Evolutionary conservation across 176 grass and related monocot genomes (phyloP), one percentile per base, ranked within the genome.

Genomic region (Paspalum notatum): DNA sequence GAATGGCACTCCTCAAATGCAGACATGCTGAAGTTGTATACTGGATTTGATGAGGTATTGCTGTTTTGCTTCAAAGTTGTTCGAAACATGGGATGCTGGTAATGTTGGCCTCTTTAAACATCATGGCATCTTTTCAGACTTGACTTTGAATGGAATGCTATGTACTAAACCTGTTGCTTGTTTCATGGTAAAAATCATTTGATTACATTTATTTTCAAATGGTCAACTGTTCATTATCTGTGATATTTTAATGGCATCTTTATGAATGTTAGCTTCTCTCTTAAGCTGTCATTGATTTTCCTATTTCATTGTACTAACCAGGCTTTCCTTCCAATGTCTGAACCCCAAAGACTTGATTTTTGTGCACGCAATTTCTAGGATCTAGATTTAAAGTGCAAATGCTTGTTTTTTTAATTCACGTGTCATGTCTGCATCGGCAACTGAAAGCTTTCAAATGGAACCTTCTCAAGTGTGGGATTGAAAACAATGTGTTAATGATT

Each of bases 1-100:
- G 57, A 63, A 55, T 57, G 20, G 59, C 48, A 73, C 18, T 85
- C 58, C 49, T 74, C 46, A 72, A 67, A 80, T 80, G 76, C 68
- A 86, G 57, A 63, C 21, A 53, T 64, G 1, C 10, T 8, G 48
- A 83, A 60, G 10, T 53, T 41, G n/a, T 83, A 27, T 67, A 9
- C 6, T 2, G 45, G 75, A 74, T 49, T 5, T 22, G 54, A 57
- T 27, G 21, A 81, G 59, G 21, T 62, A 7, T 61, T 66, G 11
- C 15, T 40, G 48, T 54, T 21, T 62, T 82, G 10, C 15, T 62
- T 32, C 12, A 32, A 37, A 55, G 15, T 64, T 77, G 15, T 32
- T 56, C 5, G 5, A 16, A 24, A 39, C 61, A 78, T 77, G 7
- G 8, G 9, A 62, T 49, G 43, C 43, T 66, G 46, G 18, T 41